A percentile compares a stretch with the other conserved stretches of the same genome.
These are phyloP conservation scores for Danielia reshetovae DNA, from an alignment of 805 yeast genomes.

Conservation along the genomic window DNA sequence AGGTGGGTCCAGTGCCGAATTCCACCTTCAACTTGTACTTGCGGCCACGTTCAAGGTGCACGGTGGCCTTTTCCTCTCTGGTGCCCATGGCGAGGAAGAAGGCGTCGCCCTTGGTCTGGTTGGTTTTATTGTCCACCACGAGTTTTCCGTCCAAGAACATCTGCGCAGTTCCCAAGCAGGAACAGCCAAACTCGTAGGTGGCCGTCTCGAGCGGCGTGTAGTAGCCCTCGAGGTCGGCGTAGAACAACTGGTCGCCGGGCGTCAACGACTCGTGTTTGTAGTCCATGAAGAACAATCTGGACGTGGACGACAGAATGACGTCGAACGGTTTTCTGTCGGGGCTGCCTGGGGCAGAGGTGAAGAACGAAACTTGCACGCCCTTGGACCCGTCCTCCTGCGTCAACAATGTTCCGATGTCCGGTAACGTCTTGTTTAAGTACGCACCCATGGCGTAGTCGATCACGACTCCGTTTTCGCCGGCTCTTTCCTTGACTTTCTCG, in stretches of 20 bases:
- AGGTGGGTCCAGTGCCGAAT: constrained; percentile 50
- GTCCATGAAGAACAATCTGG: constrained; percentile 17
- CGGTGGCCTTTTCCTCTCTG: constrained; percentile 40
- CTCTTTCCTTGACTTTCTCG: constrained; percentile 17
- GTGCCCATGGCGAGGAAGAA: constrained; percentile 55
- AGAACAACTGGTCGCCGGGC: constrained; percentile 28
- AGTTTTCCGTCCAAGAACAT: constrained; percentile 49
- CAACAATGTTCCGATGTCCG: constrained; percentile 26
- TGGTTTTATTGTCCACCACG: constrained; percentile 53
- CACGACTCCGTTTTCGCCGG: constrained; percentile 16
- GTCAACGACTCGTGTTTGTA: constrained; percentile 9
- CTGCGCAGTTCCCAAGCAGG: constrained; percentile 53
- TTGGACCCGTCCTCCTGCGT: constrained; percentile 19
- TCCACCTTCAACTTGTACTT: constrained; percentile 44
- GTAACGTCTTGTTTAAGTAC: constrained; percentile 25
- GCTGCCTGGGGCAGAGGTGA: constrained; percentile 24
- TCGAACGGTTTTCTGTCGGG: constrained; percentile 25
- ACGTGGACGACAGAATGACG: constrained; percentile 12
- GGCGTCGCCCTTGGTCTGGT: constrained; percentile 45
- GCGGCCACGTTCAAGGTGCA: constrained; percentile 40
- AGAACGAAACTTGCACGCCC: constrained; percentile 26
- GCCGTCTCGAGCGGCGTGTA: constrained; percentile 47
- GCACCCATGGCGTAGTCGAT: constrained; percentile 31
- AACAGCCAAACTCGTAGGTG: constrained; percentile 48
- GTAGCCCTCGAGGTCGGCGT: constrained; percentile 41